These are phyloP conservation scores for Hypoxylon sp. DNA, from an alignment of 2,329 filamentous ascomycete genomes.

Conservation along the genomic window DNA sequence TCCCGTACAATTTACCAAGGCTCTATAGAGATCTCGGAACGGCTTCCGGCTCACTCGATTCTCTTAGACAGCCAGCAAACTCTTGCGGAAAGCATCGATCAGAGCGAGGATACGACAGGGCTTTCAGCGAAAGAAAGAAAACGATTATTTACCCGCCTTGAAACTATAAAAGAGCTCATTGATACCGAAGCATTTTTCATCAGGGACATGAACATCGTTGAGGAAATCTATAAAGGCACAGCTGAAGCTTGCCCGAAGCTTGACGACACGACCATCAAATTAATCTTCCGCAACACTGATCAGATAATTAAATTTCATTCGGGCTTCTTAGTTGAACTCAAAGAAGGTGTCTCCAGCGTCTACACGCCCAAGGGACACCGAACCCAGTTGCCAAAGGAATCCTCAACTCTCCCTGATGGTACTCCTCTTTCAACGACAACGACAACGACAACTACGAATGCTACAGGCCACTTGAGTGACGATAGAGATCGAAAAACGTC, in stretches of 20 bases:
- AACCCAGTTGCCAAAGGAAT: slow-evolving; percentile 56
- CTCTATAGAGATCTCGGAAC: slow-evolving; percentile 59
- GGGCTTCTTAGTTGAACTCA: slow-evolving; percentile 81
- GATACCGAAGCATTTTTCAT: slow-evolving; percentile 94
- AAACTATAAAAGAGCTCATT: slow-evolving; percentile 90
- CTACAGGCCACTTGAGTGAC: slow-evolving; percentile 61
- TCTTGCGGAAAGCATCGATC: slow-evolving; percentile 54
- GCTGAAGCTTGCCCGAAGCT: slow-evolving; percentile 84
- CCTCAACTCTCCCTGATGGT: slow-evolving; percentile 57
- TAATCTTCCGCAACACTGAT: slow-evolving; percentile 92
- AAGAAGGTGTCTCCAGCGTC: slow-evolving; percentile 81
- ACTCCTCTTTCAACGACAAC: slow-evolving; percentile 45
- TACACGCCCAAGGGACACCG: slow-evolving; percentile 74
- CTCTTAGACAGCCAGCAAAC: slow-evolving; percentile 55
- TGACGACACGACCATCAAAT: slow-evolving; percentile 84
- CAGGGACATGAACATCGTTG: slow-evolving; percentile 95
- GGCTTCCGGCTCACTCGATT: slow-evolving; percentile 55
- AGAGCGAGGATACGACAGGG: slow-evolving; percentile 49
- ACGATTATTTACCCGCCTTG: slow-evolving; percentile 81
- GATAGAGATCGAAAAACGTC: slow-evolving; percentile 65
- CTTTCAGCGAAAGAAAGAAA: slow-evolving; percentile 70
- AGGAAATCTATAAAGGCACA: slow-evolving; percentile 97
- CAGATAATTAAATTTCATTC: slow-evolving; percentile 91
- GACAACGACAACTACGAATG: slow-evolving; percentile 52
- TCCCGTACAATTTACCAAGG: slow-evolving; percentile 61